Evolutionary conservation across 2,329 filamentous ascomycete species (phyloP), one percentile per base, ranked within the genome.

Genomic region (Alternaria alternata): DNA sequence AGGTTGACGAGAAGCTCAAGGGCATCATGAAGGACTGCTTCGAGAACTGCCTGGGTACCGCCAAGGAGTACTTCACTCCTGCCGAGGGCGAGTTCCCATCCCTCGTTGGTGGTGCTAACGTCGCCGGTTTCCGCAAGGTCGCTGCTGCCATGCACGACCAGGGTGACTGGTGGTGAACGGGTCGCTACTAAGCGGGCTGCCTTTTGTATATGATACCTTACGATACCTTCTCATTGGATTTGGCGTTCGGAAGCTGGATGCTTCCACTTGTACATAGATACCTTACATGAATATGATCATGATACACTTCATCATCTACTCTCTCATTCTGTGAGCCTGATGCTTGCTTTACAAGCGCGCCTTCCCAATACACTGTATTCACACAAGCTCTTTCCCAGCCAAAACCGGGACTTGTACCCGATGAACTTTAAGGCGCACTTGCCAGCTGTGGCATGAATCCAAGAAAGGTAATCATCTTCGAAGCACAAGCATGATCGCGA

Each of bases 81-180:
- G 85, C 85, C 68, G 93, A 96, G 78, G 93, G 90, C 72, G 91
- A 94, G 83, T 88, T 95, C 72, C 95, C 95, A 70, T 93, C 89
- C 70, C 85, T 98, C 77, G 93, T 98, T 41, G 93, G 93, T 61
- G 95, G 95, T 72, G 92, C 90, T 85, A 98, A 98, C 84, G 97
- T 99, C 83, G 95, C 95, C 62, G 95, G 95, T 60, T 98, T 97
- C 85, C 90, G 91, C 82, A 99, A 98, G 90, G 94, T 98, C 56
- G 94, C 90, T 53, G 87, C 88, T 73, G 94, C 95, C 75, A 98
- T 98, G 94, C 87, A 91, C 79, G 93, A 96, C 81, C 94, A 97
- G 83, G 95, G 95, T 75, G 94, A 98, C 81, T 98, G 94, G 94
- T 98, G 86, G 75, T 76, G 64, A 73, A 70, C 49, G 20, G 14